Evolutionary conservation across 495 filamentous ascomycete species (phyloP), one percentile per base, ranked within the genome.

Genomic region (Penicillium tannophilum): DNA sequence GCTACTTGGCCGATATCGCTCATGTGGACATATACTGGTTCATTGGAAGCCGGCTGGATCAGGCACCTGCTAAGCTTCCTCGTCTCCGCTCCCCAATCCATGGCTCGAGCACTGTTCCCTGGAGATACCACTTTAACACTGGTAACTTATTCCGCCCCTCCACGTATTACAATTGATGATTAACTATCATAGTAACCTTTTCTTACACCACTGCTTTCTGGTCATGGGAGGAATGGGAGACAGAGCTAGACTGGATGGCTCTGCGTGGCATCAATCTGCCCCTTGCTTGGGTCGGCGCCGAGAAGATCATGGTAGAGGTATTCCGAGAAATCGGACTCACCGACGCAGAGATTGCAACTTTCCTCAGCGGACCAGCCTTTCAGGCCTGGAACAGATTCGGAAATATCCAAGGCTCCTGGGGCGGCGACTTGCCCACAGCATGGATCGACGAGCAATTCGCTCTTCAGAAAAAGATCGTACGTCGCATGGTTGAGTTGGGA

Each of bases 331-430:
- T 78, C 30, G 79, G 79, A 17, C 68, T 83, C 44, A 76, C 70
- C 8, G 69, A 81, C 17, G 54, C 64, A 19, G 76, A 83, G 39
- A 80, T 82, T 42, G 49, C 66, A 0, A 63, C 71, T 4, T 83
- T 77, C 57, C 54, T 84, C 12, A 79, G 74, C 54, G 80, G 82
- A 0, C 80, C 80, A 3, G 79, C 80, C 0, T 84, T 84, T 48
- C 75, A 80, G 54, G 74, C 80, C n/a, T 84, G 82, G 82, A 82
- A 84, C 45, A 75, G 78, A 9, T 79, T 84, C 54, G 82, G 80
- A 5, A 84, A 84, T 47, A 82, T 82, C 39, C 80, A 83, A 62
- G 80, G 80, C 1, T 78, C 73, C 5, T 81, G 76, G 78, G 67
- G 67, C 23, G 78, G 76, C 16, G 63, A 71, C 16, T 53, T 81